phyloP scores from a whole-genome alignment of 2,329 filamentous ascomycete genomes.

The Penicillium sclerotiorum region DNA sequence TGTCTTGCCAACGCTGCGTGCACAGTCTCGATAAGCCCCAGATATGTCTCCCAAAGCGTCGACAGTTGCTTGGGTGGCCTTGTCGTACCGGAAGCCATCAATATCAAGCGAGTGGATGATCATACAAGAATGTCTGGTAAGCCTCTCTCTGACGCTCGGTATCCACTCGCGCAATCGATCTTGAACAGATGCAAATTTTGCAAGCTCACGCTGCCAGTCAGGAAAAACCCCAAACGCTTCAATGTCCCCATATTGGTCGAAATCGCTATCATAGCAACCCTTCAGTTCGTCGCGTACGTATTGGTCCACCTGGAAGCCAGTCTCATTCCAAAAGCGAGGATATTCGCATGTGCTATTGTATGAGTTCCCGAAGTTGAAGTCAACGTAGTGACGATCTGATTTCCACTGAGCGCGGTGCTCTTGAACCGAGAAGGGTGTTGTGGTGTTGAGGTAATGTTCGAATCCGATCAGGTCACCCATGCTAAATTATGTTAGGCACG shows the following conservation, averaged over 20 bases:
- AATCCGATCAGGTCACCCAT: constrained; percentile 66
- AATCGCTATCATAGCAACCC: constrained; percentile 65
- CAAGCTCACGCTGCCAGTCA: constrained; percentile 65
- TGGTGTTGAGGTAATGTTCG: constrained; percentile 61
- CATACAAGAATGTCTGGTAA: constrained; percentile 66
- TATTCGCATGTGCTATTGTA: constrained; percentile 60
- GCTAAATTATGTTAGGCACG: constrained; percentile 8
- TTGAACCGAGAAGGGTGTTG: constrained; percentile 56
- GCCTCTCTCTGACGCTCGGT: constrained; percentile 58
- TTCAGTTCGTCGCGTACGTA: constrained; percentile 51
- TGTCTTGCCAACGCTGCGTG: constrained; percentile 57
- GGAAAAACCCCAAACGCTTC: constrained; percentile 66
- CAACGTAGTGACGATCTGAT: constrained; percentile 56
- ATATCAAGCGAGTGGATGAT: constrained; percentile 65
- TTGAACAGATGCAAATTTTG: constrained; percentile 68
- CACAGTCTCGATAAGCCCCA: constrained; percentile 59
- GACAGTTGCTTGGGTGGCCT: constrained; percentile 65
- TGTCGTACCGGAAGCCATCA: constrained; percentile 69
- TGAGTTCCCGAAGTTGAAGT: constrained; percentile 59
- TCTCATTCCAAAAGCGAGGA: constrained; percentile 64
- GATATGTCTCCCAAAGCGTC: constrained; percentile 64
- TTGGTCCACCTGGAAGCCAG: constrained; percentile 54
- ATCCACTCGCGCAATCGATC: constrained; percentile 68
- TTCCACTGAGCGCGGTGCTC: constrained; percentile 65
- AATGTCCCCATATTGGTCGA: constrained; percentile 66